Evolutionary conservation across 768 basidiomycete genomes (phyloP).

Genomic region (Termitomyces sp.): DNA sequence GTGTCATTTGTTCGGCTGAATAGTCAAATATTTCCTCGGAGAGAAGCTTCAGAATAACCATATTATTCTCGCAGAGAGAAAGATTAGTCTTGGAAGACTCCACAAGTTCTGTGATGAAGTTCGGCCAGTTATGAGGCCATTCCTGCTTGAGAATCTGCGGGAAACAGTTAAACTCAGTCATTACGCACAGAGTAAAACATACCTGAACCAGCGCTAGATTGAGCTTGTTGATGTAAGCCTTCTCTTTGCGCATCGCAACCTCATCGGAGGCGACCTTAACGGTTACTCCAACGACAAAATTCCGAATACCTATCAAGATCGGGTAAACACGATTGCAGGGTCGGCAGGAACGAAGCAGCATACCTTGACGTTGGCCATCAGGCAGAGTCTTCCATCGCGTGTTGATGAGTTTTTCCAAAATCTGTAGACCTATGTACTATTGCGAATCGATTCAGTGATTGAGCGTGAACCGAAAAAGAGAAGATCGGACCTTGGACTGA

Average conservation of each 20-base stretch:
- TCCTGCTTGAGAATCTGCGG: conserved; percentile 97
- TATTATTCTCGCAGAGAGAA: conserved; percentile 98
- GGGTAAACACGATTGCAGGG: not conserved
- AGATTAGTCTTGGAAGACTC: conserved; percentile 96
- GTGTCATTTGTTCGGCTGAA: conserved; percentile 98
- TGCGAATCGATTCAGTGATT: not conserved
- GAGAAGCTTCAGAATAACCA: conserved; percentile 95
- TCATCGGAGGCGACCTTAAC: conserved; percentile 95
- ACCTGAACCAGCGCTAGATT: conserved; percentile 96
- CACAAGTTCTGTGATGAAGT: conserved; percentile 94
- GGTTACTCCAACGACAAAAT: conserved; percentile 91
- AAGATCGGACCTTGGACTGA: conserved; percentile 67
- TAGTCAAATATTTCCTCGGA: conserved; percentile 99
- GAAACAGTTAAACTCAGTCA: conserved; percentile 7
- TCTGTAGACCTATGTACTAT: conserved; percentile 95
- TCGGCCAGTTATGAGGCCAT: conserved; percentile 99
- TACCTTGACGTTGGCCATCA: conserved; percentile 88
- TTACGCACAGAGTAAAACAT: conserved; percentile 15
- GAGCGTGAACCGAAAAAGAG: not conserved
- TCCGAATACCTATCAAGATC: conserved; percentile 70
- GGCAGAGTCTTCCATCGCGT: conserved; percentile 97
- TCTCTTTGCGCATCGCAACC: conserved; percentile 80
- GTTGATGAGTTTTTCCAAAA: conserved; percentile 90
- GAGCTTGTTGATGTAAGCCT: conserved; percentile 92
- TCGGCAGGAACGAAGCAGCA: not conserved